Evolutionary conservation across 208 protist genomes (phyloP).

Genomic region (Acanthamoeba royreba): DNA sequence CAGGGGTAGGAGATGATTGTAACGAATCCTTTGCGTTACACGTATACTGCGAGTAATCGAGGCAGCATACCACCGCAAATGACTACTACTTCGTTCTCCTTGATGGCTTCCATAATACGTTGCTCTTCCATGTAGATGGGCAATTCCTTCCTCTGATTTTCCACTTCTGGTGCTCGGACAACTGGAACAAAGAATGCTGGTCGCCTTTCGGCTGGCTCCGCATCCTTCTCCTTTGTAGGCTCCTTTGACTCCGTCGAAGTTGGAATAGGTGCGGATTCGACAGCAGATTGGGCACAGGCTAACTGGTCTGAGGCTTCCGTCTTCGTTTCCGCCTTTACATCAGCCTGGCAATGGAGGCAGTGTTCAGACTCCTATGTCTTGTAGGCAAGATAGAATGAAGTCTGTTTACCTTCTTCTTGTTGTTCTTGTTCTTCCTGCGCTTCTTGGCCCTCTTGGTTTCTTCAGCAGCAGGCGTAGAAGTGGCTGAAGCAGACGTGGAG

Average conservation of each 20-base stretch:
- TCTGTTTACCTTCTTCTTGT: slow-evolving; percentile 4
- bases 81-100: slow-evolving; percentile 78
- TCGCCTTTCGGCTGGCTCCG: not conserved
- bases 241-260: not conserved
- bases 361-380: no score
- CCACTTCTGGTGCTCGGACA: slow-evolving; percentile 60
- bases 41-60: not conserved
- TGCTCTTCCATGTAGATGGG: slow-evolving; percentile 86
- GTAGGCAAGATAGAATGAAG: not conserved
- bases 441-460: not conserved
- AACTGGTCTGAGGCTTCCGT: not conserved
- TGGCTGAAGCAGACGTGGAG: not conserved
- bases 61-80: slow-evolving; percentile 85
- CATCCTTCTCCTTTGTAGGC: not conserved
- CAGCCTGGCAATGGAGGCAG: not conserved
- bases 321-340: not conserved
- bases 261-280: not conserved
- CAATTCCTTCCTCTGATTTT: slow-evolving; percentile 63
- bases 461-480: not conserved
- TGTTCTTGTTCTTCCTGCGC: not conserved
- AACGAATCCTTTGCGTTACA: not conserved
- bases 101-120: slow-evolving; percentile 83
- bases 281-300: not conserved
- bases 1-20: not conserved
- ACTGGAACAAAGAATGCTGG: slow-evolving; percentile 71